Conservation (phyloP, 2,329 filamentous ascomycete species). For the Rachicladosporium sp. region DNA sequence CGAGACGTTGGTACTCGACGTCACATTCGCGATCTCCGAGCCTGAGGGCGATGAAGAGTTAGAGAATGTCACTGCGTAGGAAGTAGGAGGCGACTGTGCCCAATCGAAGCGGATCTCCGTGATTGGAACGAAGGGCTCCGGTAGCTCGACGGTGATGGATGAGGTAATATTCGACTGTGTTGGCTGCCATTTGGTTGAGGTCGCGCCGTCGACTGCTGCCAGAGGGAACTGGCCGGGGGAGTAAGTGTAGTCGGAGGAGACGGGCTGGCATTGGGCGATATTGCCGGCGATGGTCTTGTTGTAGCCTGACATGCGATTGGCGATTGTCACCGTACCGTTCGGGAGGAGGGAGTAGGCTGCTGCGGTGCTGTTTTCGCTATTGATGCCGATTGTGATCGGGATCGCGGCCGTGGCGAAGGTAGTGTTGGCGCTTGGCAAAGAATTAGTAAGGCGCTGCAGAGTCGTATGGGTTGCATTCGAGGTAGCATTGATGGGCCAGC, state of each 20-base stretch:
- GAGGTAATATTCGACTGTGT: slow-evolving; percentile 35
- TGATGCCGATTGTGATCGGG: slow-evolving; percentile 40
- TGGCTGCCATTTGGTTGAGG: slow-evolving; percentile 57
- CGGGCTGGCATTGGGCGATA: slow-evolving; percentile 50
- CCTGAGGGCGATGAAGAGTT: slow-evolving; percentile 31
- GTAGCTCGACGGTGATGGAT: slow-evolving; percentile 45
- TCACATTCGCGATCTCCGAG: slow-evolving; percentile 12
- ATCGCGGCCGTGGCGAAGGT: slow-evolving; percentile 44
- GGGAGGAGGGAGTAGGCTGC: slow-evolving; percentile 29
- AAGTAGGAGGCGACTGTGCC: slow-evolving; percentile 43
- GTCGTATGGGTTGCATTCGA: slow-evolving; percentile 55
- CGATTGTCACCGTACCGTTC: slow-evolving; percentile 40
- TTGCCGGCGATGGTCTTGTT: slow-evolving; percentile 46
- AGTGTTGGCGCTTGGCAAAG: slow-evolving; percentile 41
- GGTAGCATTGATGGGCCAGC: slow-evolving; percentile 48
- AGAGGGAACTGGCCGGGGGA: slow-evolving; percentile 58
- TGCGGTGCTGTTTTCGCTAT: slow-evolving; percentile 31
- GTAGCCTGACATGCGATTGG: slow-evolving; percentile 46
- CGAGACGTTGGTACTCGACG: slow-evolving; percentile 17
- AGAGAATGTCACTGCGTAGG: slow-evolving; percentile 43
- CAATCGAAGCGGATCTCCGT: slow-evolving; percentile 47
- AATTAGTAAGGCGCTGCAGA: slow-evolving; percentile 39
- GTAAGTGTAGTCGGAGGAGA: slow-evolving; percentile 33
- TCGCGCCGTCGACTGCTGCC: slow-evolving; percentile 52
- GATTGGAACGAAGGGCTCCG: slow-evolving; percentile 28